Percentiles rank a stretch among this genome's conserved stretches.
phyloP scores from a whole-genome alignment of 2,329 filamentous ascomycete genomes.

The Cyphellophora europaea region DNA sequence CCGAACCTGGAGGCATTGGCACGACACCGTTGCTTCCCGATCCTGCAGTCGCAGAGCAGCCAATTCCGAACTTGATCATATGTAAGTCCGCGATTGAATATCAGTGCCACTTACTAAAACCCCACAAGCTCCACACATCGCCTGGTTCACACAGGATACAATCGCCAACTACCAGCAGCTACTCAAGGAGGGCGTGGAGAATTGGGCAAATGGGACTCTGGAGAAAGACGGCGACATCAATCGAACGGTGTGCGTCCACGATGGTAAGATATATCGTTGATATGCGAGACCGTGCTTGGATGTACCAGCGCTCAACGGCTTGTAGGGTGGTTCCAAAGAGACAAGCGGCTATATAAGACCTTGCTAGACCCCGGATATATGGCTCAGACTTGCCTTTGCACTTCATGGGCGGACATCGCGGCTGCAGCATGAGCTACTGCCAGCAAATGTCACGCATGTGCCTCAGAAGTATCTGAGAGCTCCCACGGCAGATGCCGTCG shows the following conservation, averaged over 20 bases:
- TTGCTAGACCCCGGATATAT: neutral
- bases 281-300: too few relatives aligned
- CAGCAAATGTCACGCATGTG: constrained; percentile 24
- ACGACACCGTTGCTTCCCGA: constrained; percentile 34
- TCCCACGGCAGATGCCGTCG: neutral
- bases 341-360: too few relatives aligned
- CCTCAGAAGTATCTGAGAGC: constrained; percentile 66
- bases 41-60: constrained; percentile 23
- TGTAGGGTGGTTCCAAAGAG: too few relatives aligned
- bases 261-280: constrained; percentile 9
- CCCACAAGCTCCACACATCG: constrained; percentile 38
- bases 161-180: constrained; percentile 35
- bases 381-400: constrained; percentile 24
- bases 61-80: constrained; percentile 40
- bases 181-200: constrained; percentile 38
- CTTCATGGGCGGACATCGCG: constrained; percentile 16
- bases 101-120: neutral
- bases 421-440: constrained; percentile 8
- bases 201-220: constrained; percentile 14
- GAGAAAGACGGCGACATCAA: constrained; percentile 9
- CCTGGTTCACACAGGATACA: constrained; percentile 43
- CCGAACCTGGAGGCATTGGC: constrained; percentile 36
- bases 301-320: too few relatives aligned
- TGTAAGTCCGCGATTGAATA: constrained; percentile 5
- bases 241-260: constrained; percentile 12